Evolutionary conservation across 2,329 filamentous ascomycete genomes (phyloP), one percentile per base, ranked within the genome.

Genomic region (Colletotrichum sublineola): DNA sequence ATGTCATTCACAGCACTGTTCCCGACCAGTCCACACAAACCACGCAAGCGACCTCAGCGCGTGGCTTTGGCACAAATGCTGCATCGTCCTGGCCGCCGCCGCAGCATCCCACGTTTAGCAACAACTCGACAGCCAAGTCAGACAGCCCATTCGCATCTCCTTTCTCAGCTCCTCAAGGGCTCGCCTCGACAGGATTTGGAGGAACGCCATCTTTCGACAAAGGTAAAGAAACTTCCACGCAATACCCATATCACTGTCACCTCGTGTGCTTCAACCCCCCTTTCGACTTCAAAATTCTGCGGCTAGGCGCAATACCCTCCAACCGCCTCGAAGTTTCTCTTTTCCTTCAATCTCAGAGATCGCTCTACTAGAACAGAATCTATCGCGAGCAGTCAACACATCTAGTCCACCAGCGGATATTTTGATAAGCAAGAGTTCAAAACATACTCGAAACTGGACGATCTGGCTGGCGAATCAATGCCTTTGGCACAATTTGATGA

Each of bases 1-100:
- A 88, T 36, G 81, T 90, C 31, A 89, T 92, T 40, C 87, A 89
- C 75, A 80, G 82, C 44, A 91, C 88, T 1, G 81, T 90, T 14
- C 88, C 82, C 62, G 85, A 86, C 74, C 81, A 84, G 42, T 40
- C 75, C 5, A 73, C 66, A 11, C 44, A 18, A 1, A 14, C 33
- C 24, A n/a, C 38, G 12, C 33, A 50, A 24, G 0, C 55, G 18
- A 20, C 70, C 38, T 69, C 63, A 38, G 40, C 31, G 24, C 56
- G n/a, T 44, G 50, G 55, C 29, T 63, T 69, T 36, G 20, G 36
- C 11, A 69, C 62, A 20, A 73, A 40, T 15, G 69, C 71, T 7
- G 56, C 75, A 15, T 44, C 67, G 18, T 57, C 73, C 7, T 64
- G 66, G 44, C n/a, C 36, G 8, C 24, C 70, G 33, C 24, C 36